phyloP scores from a whole-genome alignment of 2,329 filamentous ascomycete genomes.

The Thielaviopsis populi region DNA sequence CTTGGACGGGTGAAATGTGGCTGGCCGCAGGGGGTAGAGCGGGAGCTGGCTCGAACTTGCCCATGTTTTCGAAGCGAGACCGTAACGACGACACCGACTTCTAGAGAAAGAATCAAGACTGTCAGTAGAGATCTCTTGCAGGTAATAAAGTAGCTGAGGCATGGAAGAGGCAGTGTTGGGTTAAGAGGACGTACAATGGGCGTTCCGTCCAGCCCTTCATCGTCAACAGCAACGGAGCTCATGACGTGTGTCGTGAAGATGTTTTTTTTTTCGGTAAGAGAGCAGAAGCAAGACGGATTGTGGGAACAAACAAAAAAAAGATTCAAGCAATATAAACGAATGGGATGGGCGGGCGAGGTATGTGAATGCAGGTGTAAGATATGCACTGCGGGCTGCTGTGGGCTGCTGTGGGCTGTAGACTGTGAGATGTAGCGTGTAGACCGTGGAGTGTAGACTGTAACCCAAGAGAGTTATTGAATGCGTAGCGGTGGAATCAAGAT shows the following conservation, averaged over 20 bases:
- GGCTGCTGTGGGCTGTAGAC: constrained; percentile 1
- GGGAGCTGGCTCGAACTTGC: constrained; percentile 30
- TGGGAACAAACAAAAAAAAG: not conserved
- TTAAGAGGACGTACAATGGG: constrained; percentile 46
- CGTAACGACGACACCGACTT: constrained; percentile 70
- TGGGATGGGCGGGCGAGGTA: constrained; percentile 1
- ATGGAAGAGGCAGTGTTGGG: not conserved
- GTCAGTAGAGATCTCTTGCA: constrained; percentile 27
- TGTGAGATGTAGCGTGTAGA: not conserved
- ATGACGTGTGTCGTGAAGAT: constrained; percentile 7
- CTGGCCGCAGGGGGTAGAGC: constrained; percentile 5
- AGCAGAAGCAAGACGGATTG: not conserved
- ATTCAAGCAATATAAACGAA: not conserved
- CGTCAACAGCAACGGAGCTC: constrained; percentile 19
- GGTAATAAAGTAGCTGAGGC: not conserved
- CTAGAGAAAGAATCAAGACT: constrained; percentile 26
- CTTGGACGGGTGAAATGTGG: not conserved
- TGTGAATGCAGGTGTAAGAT: constrained; percentile 10
- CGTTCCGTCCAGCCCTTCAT: constrained; percentile 55
- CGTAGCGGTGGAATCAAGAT: not conserved
- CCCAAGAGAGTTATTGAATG: not conserved
- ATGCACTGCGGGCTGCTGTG: constrained; percentile 10
- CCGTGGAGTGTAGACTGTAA: not conserved
- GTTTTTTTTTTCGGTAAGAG: not conserved
- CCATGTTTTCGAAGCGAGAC: constrained; percentile 69